phyloP scores from a whole-genome alignment of 2,329 filamentous ascomycete genomes.

The Pyricularia grisea region DNA sequence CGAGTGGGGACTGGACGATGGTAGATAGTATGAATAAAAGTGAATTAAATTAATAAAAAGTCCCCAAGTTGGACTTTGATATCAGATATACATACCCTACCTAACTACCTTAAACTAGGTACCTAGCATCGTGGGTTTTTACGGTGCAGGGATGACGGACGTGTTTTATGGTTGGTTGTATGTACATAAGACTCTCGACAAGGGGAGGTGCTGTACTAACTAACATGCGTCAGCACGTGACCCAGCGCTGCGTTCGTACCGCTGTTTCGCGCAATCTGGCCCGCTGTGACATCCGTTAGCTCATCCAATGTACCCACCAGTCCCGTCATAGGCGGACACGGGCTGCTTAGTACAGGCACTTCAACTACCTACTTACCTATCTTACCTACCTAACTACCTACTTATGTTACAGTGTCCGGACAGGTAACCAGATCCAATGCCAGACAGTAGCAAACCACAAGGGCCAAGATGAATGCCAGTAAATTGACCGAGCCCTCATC shows the following conservation, averaged over 20 bases:
- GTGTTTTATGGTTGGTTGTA: background rate
- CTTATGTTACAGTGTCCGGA: background rate
- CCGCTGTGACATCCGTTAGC: background rate
- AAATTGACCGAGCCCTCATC: constrained; percentile 9
- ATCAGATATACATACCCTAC: background rate
- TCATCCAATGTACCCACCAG: background rate
- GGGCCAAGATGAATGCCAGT: constrained; percentile 9
- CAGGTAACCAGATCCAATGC: background rate
- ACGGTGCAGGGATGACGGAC: too few species aligned
- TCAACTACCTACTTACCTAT: too few species aligned
- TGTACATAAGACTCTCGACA: too few species aligned
- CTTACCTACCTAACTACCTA: background rate
- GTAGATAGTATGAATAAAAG: background rate
- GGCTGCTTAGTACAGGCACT: background rate
- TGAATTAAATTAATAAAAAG: background rate
- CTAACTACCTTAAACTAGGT: too few species aligned
- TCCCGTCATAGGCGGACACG: background rate
- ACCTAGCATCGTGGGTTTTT: too few species aligned
- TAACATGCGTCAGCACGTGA: background rate
- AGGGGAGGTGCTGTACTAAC: background rate
- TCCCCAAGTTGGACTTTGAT: background rate
- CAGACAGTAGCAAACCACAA: background rate
- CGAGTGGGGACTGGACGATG: background rate
- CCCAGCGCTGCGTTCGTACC: too few species aligned
- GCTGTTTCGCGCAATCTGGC: background rate